These are phyloP conservation scores for Lactarius pseudohatsudake DNA, from an alignment of 768 basidiomycete species.

Conservation along the genomic window DNA sequence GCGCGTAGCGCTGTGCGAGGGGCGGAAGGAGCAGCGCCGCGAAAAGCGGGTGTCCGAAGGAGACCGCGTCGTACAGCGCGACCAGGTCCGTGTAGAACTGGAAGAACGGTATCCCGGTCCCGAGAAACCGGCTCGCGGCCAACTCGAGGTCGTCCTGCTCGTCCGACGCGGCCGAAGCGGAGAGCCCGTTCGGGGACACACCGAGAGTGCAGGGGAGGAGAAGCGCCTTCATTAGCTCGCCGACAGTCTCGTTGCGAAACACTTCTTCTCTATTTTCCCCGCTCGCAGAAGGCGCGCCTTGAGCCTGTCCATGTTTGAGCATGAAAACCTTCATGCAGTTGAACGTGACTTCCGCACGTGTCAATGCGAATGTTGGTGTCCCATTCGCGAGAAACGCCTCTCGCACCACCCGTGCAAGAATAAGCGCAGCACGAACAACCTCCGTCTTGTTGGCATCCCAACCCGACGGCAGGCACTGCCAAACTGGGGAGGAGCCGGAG, in stretches of 20 bases:
- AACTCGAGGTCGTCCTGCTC: slow-evolving; percentile 45
- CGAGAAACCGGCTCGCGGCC: slow-evolving; percentile 59
- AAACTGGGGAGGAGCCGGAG: slow-evolving; percentile 70
- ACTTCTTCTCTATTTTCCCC: slow-evolving; percentile 48
- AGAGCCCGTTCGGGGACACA: slow-evolving; percentile 31
- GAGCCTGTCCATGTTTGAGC: slow-evolving; percentile 81
- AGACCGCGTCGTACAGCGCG: slow-evolving; percentile 86
- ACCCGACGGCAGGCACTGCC: slow-evolving; percentile 59
- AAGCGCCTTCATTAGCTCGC: slow-evolving; percentile 55
- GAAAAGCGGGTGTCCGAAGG: slow-evolving; percentile 80
- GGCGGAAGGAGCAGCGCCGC: slow-evolving; percentile 74
- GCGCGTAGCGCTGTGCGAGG: slow-evolving; percentile 68
- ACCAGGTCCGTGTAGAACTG: slow-evolving; percentile 93
- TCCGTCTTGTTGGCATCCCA: slow-evolving; percentile 85
- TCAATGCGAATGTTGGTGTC: slow-evolving; percentile 44
- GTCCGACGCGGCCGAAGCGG: slow-evolving; percentile 27
- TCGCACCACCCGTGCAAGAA: slow-evolving; percentile 54
- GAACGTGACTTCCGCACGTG: slow-evolving; percentile 61
- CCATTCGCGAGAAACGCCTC: slow-evolving; percentile 46
- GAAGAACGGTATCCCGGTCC: slow-evolving; percentile 75
- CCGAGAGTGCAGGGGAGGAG: slow-evolving; percentile 53
- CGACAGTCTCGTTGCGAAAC: slow-evolving; percentile 73
- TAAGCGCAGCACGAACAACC: slow-evolving; percentile 64
- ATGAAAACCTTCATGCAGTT: slow-evolving; percentile 93
- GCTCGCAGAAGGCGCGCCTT: slow-evolving; percentile 35